A percentile compares a stretch with the other conserved stretches of the same genome.
Conservation (phyloP, 108 stramenopile species). For the Aurantiochytrium sp. region DNA sequence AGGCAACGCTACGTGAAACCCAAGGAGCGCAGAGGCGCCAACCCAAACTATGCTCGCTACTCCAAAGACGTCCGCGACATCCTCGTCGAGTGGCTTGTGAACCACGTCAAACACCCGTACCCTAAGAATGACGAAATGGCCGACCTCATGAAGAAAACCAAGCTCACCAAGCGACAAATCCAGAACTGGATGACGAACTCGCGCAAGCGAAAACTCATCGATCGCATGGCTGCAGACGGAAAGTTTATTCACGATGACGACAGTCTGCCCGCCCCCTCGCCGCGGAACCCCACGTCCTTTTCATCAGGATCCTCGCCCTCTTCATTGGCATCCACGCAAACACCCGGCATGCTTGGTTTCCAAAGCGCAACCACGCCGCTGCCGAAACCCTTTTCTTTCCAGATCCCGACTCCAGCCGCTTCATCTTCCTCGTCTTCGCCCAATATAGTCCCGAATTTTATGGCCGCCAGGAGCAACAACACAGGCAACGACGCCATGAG, state of each 20-base stretch:
- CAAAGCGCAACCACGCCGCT: too few species aligned
- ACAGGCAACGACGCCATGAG: too few species aligned
- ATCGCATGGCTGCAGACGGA: background rate
- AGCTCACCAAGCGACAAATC: background rate
- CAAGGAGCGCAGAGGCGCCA: background rate
- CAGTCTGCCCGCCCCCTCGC: too few species aligned
- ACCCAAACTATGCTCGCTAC: slow-evolving; percentile 7
- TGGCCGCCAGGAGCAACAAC: too few species aligned
- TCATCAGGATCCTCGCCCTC: too few species aligned
- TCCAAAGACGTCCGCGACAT: background rate
- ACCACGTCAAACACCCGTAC: background rate
- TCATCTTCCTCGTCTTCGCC: too few species aligned
- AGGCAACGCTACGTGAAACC: background rate
- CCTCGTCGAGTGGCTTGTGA: background rate
- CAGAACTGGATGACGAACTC: slow-evolving; percentile 15
- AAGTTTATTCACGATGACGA: background rate
- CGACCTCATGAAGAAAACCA: background rate
- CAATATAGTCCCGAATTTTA: too few species aligned
- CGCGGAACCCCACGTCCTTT: too few species aligned
- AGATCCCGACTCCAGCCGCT: too few species aligned
- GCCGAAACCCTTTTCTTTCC: too few species aligned
- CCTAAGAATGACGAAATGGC: background rate
- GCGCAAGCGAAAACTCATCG: background rate
- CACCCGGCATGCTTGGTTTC: too few species aligned
- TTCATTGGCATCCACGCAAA: too few species aligned